Base-by-base conservation (phyloP, 2,329 filamentous ascomycete genomes). In the Hypoxylon sp. region DNA sequence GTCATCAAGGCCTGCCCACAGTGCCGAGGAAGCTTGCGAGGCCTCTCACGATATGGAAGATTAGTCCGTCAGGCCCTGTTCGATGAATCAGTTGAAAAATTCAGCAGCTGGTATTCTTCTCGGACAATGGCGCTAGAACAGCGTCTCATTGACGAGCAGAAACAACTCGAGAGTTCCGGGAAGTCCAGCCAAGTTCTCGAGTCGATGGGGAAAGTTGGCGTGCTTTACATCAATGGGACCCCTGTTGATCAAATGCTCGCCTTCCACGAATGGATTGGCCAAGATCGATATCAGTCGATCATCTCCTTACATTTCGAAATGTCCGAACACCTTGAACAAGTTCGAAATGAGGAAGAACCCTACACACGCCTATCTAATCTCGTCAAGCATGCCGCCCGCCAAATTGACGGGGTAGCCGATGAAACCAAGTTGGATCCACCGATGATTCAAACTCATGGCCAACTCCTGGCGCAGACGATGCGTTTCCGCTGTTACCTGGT, bases 401-500 rank as follows among this genome's bases (percentile, higher is more conserved):
- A 48, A 16, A 30, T 5, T 11, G 46, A 41, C 46, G 43, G 23
- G 5, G 27, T 19, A 2, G 37, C 45, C 1, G 51, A 19, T 9
- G n/a, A 55, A 7, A 37, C 43, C 25, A 16, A 34, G 2, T 6
- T 45, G 3, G 51, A 61, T n/a, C 9, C 47, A 16, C 54, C 47
- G 3, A 60, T 25, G 5, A 32, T 70, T n/a, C 56, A 61, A 19
- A 64, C 50, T 5, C 51, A 53, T 9, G 68, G 62, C 8, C 27
- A 61, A 4, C 32, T 70, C 1, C 29, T 60, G 3, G 58, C 63
- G 11, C 21, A 19, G 12, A 45, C n/a, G 3, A 32, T 58, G n/a
- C 50, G 59, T n/a, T 51, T 68, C 39, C 62, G 62, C n/a, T 67
- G 67, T n/a, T 65, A 70, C 34, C 14, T 71, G 5, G 11, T 55